A percentile compares a stretch with the other conserved stretches of the same genome.
Conservation (phyloP, 1,284 basidiomycete species). For the Gymnopus androsaceus region DNA sequence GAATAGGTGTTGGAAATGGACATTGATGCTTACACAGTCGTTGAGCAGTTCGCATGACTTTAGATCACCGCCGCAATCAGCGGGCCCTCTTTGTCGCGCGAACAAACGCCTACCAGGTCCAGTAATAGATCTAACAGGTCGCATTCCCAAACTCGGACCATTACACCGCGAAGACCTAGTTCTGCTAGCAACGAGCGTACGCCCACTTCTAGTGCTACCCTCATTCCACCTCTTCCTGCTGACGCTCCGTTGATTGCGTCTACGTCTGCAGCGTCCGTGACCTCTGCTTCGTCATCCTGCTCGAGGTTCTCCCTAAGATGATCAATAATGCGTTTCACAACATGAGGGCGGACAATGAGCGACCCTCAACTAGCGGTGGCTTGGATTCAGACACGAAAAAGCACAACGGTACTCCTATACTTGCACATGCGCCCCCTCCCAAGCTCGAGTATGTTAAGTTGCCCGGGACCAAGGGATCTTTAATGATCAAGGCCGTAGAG, state of each 20-base stretch:
- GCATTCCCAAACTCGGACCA: slow-evolving; percentile 12
- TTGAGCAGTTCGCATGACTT: slow-evolving; percentile 12
- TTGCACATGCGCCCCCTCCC: slow-evolving; percentile 65
- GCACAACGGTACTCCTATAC: slow-evolving; percentile 29
- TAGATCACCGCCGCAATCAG: slow-evolving; percentile 7
- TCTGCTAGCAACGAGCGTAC: slow-evolving; percentile 11
- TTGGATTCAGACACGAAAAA: slow-evolving; percentile 39
- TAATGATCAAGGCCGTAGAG: slow-evolving; percentile 82
- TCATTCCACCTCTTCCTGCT: slow-evolving; percentile 10
- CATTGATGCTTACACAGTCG: slow-evolving; percentile 38
- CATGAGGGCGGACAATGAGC: slow-evolving; percentile 57
- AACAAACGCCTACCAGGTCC: slow-evolving; percentile 12
- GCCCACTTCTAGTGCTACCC: not conserved
- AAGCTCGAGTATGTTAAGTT: slow-evolving; percentile 89
- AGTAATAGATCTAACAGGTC: not conserved
- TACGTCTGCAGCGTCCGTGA: slow-evolving; percentile 29
- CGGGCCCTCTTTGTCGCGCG: slow-evolving; percentile 10
- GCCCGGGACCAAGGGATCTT: slow-evolving; percentile 83
- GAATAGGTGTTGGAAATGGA: slow-evolving; percentile 55
- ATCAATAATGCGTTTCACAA: slow-evolving; percentile 63
- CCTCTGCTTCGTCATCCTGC: slow-evolving; percentile 40
- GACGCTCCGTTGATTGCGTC: slow-evolving; percentile 21
- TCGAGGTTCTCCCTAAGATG: slow-evolving; percentile 72
- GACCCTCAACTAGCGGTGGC: slow-evolving; percentile 32
- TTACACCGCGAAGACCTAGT: slow-evolving; percentile 19